phyloP scores from a whole-genome alignment of 768 basidiomycete species.

The Crepidotus variabilis region DNA sequence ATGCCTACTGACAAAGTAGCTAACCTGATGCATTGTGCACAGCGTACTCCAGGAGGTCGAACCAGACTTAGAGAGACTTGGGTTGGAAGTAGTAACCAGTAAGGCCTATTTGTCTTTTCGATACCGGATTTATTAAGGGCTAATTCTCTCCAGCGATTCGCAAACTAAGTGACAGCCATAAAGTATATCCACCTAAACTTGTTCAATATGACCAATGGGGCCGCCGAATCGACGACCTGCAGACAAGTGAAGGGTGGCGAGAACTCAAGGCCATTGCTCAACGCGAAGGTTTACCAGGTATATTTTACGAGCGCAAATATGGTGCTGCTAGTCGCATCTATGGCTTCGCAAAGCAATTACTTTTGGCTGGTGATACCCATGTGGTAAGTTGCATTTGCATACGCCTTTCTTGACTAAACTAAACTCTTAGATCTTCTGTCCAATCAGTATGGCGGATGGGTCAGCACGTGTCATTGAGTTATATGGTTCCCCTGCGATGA shows the following conservation, averaged over 20 bases:
- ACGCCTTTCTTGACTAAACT: not conserved
- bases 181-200: slow-evolving; percentile 46
- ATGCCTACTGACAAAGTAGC: not conserved
- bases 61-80: slow-evolving; percentile 57
- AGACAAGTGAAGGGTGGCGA: slow-evolving; percentile 74
- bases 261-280: slow-evolving; percentile 58
- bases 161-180: slow-evolving; percentile 38
- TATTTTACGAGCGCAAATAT: slow-evolving; percentile 64
- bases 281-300: slow-evolving; percentile 62
- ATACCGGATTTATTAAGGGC: not conserved
- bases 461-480: slow-evolving; percentile 71
- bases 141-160: slow-evolving; percentile 43
- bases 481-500: slow-evolving; percentile 56
- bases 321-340: slow-evolving; percentile 58
- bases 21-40: not conserved
- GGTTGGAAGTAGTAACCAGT: slow-evolving; percentile 52
- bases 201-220: slow-evolving; percentile 79
- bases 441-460: slow-evolving; percentile 79
- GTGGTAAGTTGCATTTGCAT: slow-evolving; percentile 35
- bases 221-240: slow-evolving; percentile 56
- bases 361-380: slow-evolving; percentile 63
- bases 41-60: slow-evolving; percentile 50
- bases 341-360: slow-evolving; percentile 60
- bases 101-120: slow-evolving; percentile 11
- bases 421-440: slow-evolving; percentile 55